Base-by-base conservation (phyloP, 1,284 basidiomycete species). In the Inonotus obliquus region DNA sequence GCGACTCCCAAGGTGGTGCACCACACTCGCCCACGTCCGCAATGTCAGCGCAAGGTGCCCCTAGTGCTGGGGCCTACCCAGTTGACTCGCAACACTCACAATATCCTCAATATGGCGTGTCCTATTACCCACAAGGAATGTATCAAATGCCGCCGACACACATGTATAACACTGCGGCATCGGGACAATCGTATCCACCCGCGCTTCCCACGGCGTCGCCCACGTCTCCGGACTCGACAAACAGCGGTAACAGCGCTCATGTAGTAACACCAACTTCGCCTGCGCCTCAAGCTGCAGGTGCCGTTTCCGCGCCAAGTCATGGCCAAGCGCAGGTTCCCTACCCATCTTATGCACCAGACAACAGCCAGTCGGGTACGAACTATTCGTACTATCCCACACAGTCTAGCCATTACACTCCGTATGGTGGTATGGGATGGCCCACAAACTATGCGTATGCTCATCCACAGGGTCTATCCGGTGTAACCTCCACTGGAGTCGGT, bases 311-410 rank as follows among this genome's bases (percentile, higher is more conserved):
- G 35, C 49, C 59, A 19, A 41, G 21, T 13, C 53, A 51, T 13
- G 51, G 23, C 23, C 38, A 25, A 25, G 11, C 49, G 27, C 45
- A 51, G 3, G 23, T 54, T 10, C 14, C 39, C 5, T 54, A 60
- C 35, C 39, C 59, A 35, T n/a, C 49, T n/a, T 54, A 60, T 48
- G 19, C 59, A n/a, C 4, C 23, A 11, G 37, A 35, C 21, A 35
- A 41, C 19, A 39, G 32, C 17, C 45, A 51, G n/a, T 13, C 47
- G 4, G 25, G 11, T n/a, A 21, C 32, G 35, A 54, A 32, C 17
- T 60, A 54, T 39, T 44, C 59, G 41, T 60, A 54, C 19, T 60
- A 60, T 38, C 57, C 57, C n/a, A 21, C 47, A 19, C 51, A 51
- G n/a, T 29, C 49, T 4, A 41, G 59, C 10, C 56, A 57, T n/a